Percentiles rank a stretch among this genome's conserved stretches.
phyloP scores from a whole-genome alignment of 2,329 filamentous ascomycete genomes.

The Chalaropsis ovoidea region DNA sequence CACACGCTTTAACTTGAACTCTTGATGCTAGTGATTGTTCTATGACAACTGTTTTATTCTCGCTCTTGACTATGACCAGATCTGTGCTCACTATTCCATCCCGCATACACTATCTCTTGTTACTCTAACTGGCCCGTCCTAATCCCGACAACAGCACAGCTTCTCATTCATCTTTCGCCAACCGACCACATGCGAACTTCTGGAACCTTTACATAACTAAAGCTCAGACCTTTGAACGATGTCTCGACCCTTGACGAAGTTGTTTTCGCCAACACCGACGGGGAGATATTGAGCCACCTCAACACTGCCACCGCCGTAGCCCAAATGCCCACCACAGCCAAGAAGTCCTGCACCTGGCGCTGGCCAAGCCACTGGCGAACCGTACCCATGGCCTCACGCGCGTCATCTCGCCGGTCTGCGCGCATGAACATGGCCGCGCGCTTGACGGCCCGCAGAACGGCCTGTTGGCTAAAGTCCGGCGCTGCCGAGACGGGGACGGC shows the following conservation, averaged over 20 bases:
- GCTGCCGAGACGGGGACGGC: neutral
- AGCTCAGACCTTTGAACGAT: neutral
- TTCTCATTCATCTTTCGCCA: neutral
- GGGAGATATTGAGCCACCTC: slow-evolving; percentile 9
- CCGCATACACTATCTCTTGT: neutral
- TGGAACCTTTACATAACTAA: slow-evolving; percentile 16
- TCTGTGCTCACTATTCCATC: neutral
- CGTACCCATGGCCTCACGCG: neutral
- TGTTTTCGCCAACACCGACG: neutral
- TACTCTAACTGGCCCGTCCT: too few relatives aligned
- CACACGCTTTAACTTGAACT: neutral
- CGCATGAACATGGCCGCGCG: slow-evolving; percentile 6
- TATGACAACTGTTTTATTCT: neutral
- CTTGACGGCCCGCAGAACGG: neutral
- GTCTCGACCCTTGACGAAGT: neutral
- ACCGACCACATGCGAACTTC: slow-evolving; percentile 11
- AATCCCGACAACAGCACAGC: neutral
- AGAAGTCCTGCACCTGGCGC: slow-evolving; percentile 11
- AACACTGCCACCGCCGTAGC: slow-evolving; percentile 8
- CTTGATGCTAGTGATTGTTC: neutral
- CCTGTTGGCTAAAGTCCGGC: neutral
- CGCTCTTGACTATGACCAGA: too few relatives aligned
- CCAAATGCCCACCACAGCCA: slow-evolving; percentile 12
- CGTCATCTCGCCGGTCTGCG: slow-evolving; percentile 11
- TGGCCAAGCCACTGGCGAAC: slow-evolving; percentile 4